Base-by-base conservation (phyloP, 148 eudicot genomes). In the Amaranthus palmeri region DNA sequence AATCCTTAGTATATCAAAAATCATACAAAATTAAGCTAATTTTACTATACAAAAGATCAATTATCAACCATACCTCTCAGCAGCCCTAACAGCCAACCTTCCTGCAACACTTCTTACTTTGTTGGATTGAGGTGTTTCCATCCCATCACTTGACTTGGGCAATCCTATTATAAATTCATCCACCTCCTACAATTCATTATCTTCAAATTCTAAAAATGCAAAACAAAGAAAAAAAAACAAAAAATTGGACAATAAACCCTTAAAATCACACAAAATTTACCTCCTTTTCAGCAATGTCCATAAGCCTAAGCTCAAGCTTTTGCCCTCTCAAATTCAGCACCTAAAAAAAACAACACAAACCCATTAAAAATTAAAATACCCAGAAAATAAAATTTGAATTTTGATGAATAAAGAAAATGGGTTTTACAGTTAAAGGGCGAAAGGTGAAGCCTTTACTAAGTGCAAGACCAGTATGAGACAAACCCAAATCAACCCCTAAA, bases 81-180 rank as follows among this genome's bases (percentile, higher is more conserved):
- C 92, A 72, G 92, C 88, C 52, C 85, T 84, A 61, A 74, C 90
- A 53, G 92, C 90, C 53, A 88, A 61, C 79, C 92, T 79, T 61
- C 92, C 92, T 5, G 88, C 92, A 57, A 86, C 84, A 72, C 92
- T 88, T 14, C 92, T 86, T 59, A 88, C 92, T 78, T 77, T 88
- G 71, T 86, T 84, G 25, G 91, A 87, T 41, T 87, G 91, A 68
- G 86, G 78, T 0, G 91, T 85, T 74, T 87, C 91, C 53, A 74
- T 82, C 36, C 88, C 88, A 71, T 85, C 87, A 74, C 76, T 69
- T 18, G 88, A 83, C 61, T 46, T 82, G 0, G 92, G 92, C 79
- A 88, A 81, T 50, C 92, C 92, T 17, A 88, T 78, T 81, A 88
- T 83, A 41, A 88, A 81, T 73, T 88, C 92, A 81, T 88, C 92